These are phyloP conservation scores for Pascua guehoae DNA, from an alignment of 1,284 basidiomycete genomes.

Conservation along the genomic window DNA sequence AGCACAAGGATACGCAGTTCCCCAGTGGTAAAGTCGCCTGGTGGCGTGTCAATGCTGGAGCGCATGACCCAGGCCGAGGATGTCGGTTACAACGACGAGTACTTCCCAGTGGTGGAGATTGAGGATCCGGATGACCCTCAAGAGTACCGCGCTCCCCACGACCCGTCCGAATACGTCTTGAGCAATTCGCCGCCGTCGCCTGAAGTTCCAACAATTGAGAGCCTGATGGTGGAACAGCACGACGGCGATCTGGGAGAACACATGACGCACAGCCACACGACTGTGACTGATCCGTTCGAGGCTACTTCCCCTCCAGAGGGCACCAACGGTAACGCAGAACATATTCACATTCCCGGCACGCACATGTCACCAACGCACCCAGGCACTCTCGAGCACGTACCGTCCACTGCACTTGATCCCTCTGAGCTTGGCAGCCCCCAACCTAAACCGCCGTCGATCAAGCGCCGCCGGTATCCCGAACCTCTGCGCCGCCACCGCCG, in stretches of 20 bases:
- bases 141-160: slow-evolving; percentile 15
- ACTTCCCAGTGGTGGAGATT: slow-evolving; percentile 56
- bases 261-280: too few species aligned
- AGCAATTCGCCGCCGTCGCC: slow-evolving; percentile 35
- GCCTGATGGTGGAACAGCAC: background rate
- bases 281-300: too few species aligned
- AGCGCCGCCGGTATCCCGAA: slow-evolving; percentile 5
- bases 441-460: background rate
- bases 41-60: slow-evolving; percentile 60
- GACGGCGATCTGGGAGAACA: slow-evolving; percentile 1
- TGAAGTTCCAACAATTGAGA: slow-evolving; percentile 6
- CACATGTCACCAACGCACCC: slow-evolving; percentile 31
- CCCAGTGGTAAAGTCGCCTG: slow-evolving; percentile 59
- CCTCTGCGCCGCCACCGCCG: slow-evolving; percentile 14
- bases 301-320: too few species aligned
- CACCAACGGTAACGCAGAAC: background rate
- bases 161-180: slow-evolving; percentile 47
- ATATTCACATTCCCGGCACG: slow-evolving; percentile 22
- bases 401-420: slow-evolving; percentile 29
- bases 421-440: slow-evolving; percentile 14
- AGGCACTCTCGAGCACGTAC: slow-evolving; percentile 31
- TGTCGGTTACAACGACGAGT: slow-evolving; percentile 79
- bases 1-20: slow-evolving; percentile 80
- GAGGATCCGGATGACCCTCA: slow-evolving; percentile 18
- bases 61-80: slow-evolving; percentile 83